These are phyloP conservation scores for Pseudopithomyces chartarum DNA, from an alignment of 2,329 filamentous ascomycete genomes.

Conservation along the genomic window DNA sequence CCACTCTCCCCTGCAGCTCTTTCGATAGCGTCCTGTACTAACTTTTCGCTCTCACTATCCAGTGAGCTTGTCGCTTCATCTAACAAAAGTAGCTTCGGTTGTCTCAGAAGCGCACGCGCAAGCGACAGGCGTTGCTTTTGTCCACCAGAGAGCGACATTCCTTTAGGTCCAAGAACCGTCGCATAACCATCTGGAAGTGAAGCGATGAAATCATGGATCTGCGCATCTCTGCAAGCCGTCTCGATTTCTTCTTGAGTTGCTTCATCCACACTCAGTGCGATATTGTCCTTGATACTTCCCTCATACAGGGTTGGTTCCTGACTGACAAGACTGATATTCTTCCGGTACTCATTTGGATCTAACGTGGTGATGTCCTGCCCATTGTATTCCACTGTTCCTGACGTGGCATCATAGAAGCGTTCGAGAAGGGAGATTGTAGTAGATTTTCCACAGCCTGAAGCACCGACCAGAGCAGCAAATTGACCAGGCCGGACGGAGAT, in stretches of 20 bases:
- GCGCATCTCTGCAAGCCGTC: slow-evolving; percentile 39
- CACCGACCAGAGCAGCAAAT: slow-evolving; percentile 72
- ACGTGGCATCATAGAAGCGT: slow-evolving; percentile 71
- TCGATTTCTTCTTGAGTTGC: slow-evolving; percentile 37
- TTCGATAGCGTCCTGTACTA: slow-evolving; percentile 32
- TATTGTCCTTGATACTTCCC: slow-evolving; percentile 49
- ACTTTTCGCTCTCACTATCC: slow-evolving; percentile 27
- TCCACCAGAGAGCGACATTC: slow-evolving; percentile 36
- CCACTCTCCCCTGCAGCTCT: slow-evolving; percentile 21
- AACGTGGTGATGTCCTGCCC: slow-evolving; percentile 43
- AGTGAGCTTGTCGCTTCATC: slow-evolving; percentile 31
- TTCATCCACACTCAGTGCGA: slow-evolving; percentile 39
- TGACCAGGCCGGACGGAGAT: slow-evolving; percentile 60
- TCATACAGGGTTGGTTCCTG: slow-evolving; percentile 55
- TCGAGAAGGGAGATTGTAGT: slow-evolving; percentile 67
- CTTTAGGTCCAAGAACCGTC: slow-evolving; percentile 43
- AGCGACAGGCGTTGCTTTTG: slow-evolving; percentile 36
- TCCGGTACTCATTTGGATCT: slow-evolving; percentile 46
- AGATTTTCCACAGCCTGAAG: slow-evolving; percentile 74
- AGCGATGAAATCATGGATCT: slow-evolving; percentile 47
- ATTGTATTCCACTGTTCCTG: slow-evolving; percentile 66
- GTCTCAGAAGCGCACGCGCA: slow-evolving; percentile 31
- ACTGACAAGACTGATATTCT: slow-evolving; percentile 50
- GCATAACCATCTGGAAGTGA: slow-evolving; percentile 42
- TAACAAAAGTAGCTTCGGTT: slow-evolving; percentile 30